Evolutionary conservation across 371 early-diverging fungal genomes (phyloP), one percentile per base, ranked within the genome.

Genomic region (Rhizopus microsporus): DNA sequence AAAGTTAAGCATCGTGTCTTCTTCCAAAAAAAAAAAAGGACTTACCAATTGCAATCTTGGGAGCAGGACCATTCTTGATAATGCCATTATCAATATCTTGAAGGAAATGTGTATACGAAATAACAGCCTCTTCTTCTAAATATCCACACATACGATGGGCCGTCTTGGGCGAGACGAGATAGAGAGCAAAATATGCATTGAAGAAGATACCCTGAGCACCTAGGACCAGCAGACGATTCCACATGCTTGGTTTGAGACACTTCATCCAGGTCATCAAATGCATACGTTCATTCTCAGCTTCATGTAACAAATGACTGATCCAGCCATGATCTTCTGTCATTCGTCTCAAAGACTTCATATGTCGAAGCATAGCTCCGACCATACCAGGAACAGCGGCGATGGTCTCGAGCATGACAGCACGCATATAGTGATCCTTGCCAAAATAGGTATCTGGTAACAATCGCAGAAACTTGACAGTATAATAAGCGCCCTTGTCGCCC

Each of bases 361-460:
- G 98, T 4, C 95, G 79, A 16, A 91, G 69, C 80, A 93, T 82
- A 5, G 87, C 96, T 32, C 90, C 96, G 0, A 95, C 94, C 91
- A 95, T 92, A 13, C 95, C 94, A 9, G 97, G 97, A 13, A 95
- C 92, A 55, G 90, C 90, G 12, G 92, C 92, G n/a, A 93, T 82
- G 0, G 91, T 92, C 62, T 92, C 93, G 3, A 93, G 81, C 78
- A 93, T 89, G 6, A 93, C 92, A 3, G 88, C 91, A 52, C 94
- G 83, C 72, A 91, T 90, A 40, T 91, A 77, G 62, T 94, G 91
- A 61, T 89, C 80, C 58, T 81, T 82, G 43, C 88, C 78, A 71
- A 94, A 94, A 59, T 91, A 91, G 12, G 81, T 65, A 63, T 93
- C 94, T 0, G 91, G 87, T 5, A 90, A 83, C 6, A 82, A 63